Base-by-base conservation (phyloP, 352 stramenopile species). In the Hyaloperonospora arabidopsidis region DNA sequence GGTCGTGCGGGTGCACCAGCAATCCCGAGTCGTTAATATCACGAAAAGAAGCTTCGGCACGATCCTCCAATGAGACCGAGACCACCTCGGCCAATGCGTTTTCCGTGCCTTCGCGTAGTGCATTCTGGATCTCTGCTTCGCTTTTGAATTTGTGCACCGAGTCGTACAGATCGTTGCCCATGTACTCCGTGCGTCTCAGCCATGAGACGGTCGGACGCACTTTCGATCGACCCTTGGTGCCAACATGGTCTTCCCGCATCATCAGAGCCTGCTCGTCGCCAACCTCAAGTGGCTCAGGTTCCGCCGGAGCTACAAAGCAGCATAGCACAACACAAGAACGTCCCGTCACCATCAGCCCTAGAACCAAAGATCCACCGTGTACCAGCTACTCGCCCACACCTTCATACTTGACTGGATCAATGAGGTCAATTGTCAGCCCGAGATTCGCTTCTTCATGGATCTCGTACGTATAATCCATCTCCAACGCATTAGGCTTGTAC, bases 131-230 rank as follows among this genome's bases (percentile, higher is more conserved):
- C 59, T 93, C 83, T 25, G 83, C 76, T 47, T 93, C 83, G 55
- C 80, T 93, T 59, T 89, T 89, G 59, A 93, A 93, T 57, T 89
- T 88, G 68, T 93, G 83, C 51, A 89, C 82, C 2, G 76, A 77
- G 36, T 93, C 80, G 54, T 87, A 91, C 52, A 93, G 57, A 63
- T 93, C 83, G 45, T 79, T 93, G 55, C 80, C 83, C 78, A 93
- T 90, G 65, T 89, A 91, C 58, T 91, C 83, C 3, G 83, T 89
- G 21, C 83, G 67, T 55, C 83, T 78, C 52, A 93, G 57, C 83
- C 83, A 93, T 51, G 83, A 85, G 15, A 93, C 83, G 6, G 67
- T 72, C 12, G 83, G 83, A 3, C 79, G 76, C 28, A 67, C 76
- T 60, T 93, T 93, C 43, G 65, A 70, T 25, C 77, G 80, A 15